Evolutionary conservation across 2,329 filamentous ascomycete species (phyloP), one percentile per base, ranked within the genome.

Genomic region (Fusarium sp.): DNA sequence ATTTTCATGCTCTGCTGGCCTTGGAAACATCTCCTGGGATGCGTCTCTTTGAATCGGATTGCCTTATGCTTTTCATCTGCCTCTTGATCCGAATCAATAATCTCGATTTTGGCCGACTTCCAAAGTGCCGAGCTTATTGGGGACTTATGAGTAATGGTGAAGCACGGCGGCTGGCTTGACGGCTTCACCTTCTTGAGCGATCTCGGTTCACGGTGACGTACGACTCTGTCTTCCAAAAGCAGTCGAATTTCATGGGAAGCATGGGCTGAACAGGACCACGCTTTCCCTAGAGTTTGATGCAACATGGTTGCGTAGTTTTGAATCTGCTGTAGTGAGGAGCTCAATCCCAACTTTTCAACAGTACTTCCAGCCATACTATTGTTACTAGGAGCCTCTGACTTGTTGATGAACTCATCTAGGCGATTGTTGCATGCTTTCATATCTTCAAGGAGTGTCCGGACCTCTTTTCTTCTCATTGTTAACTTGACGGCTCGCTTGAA

Each of bases 21-120:
- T 14, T 20, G 12, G 0, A 3, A 0, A 26, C 0, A 28, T 14
- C 5, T 47, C 12, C 1, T 28, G 18, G 12, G 12, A 15, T 15
- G 12, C 5, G 2, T 0, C 18, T 28, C 18, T 3, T 1, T 28
- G 26, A 47, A 47, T 22, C 26, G 8, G 1, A 47, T 3, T 11
- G 4, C 0, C 18, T 7, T 47, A 4, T 5, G 0, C 2, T 22
- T 0, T 5, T 28, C 0, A 22, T 22, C 13, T 11, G 0, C 18
- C 18, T 28, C 26, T 5, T 22, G 3, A 3, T 28, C 44, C 0
- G 44, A 15, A 47, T 28, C 18, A 7, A 47, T 22, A 28, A 47
- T 28, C 3, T 47, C 44, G 13, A 47, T 15, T 47, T 28, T 28
- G 1, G 44, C 26, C 3, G 26, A 47, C 13, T 47, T 47, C 44